Evolutionary conservation across 176 grass and related monocot genomes (phyloP).

Genomic region (Dactylis glomerata): DNA sequence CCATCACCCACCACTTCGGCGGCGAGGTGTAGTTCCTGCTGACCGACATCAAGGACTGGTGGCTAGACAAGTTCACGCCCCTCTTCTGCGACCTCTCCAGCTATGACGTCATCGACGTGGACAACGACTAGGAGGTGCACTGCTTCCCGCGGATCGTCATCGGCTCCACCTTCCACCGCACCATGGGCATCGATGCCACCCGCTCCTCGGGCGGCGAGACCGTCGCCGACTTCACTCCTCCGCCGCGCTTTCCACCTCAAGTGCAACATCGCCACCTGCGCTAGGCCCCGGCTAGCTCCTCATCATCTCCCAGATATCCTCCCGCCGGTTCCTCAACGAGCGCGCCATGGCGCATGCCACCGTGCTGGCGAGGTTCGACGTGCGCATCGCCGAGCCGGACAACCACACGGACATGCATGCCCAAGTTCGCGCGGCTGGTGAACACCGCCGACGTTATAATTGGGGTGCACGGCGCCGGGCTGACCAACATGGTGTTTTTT

Average conservation of each 20-base stretch:
- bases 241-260: conserved; percentile 58
- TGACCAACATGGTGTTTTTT: conserved; percentile 74
- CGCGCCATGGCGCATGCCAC: conserved; percentile 58
- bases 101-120: conserved; percentile 67
- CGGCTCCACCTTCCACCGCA: conserved; percentile 69
- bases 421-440: conserved; percentile 50
- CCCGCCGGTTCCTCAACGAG: conserved; percentile 53
- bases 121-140: conserved; percentile 71
- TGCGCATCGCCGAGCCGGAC: conserved; percentile 55
- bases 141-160: conserved; percentile 59
- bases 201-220: conserved; percentile 30
- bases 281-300: conserved; percentile 48
- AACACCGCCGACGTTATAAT: conserved; percentile 75
- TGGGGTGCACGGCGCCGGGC: conserved; percentile 69
- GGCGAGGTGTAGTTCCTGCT: conserved; percentile 79
- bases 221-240: conserved; percentile 64
- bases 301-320: conserved; percentile 67
- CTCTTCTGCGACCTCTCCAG: conserved; percentile 66
- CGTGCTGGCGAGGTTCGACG: conserved; percentile 44
- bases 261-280: conserved; percentile 48
- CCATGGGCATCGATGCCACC: conserved; percentile 60
- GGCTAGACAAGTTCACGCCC: conserved; percentile 67
- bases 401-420: conserved; percentile 43
- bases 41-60: conserved; percentile 63
- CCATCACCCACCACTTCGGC: conserved; percentile 49